These are phyloP conservation scores for Citrus cavaleriei DNA, from an alignment of 345 rosid genomes.

Conservation along the genomic window DNA sequence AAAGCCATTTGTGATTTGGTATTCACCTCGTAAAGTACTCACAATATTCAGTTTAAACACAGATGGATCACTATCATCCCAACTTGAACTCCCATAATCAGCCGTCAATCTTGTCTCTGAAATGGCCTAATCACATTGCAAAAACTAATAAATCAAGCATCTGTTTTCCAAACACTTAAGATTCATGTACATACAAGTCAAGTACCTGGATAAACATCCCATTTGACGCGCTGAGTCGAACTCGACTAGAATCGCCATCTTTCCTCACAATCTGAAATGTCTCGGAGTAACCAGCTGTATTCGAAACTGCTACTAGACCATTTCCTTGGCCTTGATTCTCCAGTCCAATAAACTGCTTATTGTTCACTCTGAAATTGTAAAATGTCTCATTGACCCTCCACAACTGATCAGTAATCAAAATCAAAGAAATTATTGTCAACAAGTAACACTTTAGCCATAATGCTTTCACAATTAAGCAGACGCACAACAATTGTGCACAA, in stretches of 20 bases:
- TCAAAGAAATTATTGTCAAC: neutral
- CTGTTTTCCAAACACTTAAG: neutral
- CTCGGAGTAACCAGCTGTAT: neutral
- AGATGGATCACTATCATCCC: conserved; percentile 31
- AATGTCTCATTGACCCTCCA: conserved; percentile 28
- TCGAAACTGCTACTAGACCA: conserved; percentile 11
- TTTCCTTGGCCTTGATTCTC: conserved; percentile 10
- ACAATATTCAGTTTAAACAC: conserved; percentile 23
- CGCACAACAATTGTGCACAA: neutral
- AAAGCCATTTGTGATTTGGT: conserved; percentile 35
- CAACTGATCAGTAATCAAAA: conserved; percentile 8
- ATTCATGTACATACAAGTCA: neutral
- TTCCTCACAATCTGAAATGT: conserved; percentile 27
- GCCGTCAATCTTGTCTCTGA: conserved; percentile 23
- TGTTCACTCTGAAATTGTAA: conserved; percentile 24
- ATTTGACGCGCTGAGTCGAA: conserved; percentile 25
- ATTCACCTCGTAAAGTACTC: conserved; percentile 20
- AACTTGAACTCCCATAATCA: conserved; percentile 23
- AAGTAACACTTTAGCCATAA: neutral
- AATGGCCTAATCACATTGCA: conserved; percentile 2
- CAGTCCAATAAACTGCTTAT: conserved; percentile 21
- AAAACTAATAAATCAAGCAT: neutral
- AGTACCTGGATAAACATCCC: conserved; percentile 35
- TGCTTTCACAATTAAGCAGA: neutral
- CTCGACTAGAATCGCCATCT: conserved; percentile 2